phyloP scores from a whole-genome alignment of 2,329 filamentous ascomycete species.

The Leptoxyphium fumago region DNA sequence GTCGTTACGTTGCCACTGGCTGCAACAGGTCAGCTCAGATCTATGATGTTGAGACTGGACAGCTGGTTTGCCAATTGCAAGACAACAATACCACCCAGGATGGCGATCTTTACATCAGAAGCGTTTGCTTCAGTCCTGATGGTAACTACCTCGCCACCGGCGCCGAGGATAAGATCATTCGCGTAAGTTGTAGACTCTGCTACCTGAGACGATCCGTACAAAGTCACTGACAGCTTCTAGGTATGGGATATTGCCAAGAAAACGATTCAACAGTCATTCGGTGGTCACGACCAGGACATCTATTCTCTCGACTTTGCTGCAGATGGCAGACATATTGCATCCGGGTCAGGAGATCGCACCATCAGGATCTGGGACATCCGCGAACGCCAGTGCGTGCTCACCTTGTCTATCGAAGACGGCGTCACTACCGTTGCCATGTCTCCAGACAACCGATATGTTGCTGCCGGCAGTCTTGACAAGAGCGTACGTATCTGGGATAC shows the following conservation, averaged over 20 bases:
- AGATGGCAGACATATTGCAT: constrained; percentile 87
- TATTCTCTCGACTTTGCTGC: constrained; percentile 92
- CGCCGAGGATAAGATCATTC: constrained; percentile 92
- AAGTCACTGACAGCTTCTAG: constrained; percentile 27
- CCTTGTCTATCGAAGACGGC: constrained; percentile 85
- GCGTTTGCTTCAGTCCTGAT: constrained; percentile 96
- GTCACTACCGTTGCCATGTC: constrained; percentile 97
- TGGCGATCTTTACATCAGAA: constrained; percentile 90
- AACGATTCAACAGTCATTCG: constrained; percentile 80
- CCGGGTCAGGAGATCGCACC: constrained; percentile 84
- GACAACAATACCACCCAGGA: constrained; percentile 77
- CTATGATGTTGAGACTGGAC: constrained; percentile 77
- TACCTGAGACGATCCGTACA: neutral
- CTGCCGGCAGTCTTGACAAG: constrained; percentile 91
- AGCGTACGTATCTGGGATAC: constrained; percentile 97
- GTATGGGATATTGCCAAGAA: constrained; percentile 86
- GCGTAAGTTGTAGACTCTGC: constrained; percentile 41
- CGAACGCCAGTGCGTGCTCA: constrained; percentile 64
- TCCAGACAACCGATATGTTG: constrained; percentile 84
- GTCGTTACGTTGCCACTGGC: constrained; percentile 88
- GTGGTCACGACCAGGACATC: constrained; percentile 97
- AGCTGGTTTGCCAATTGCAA: constrained; percentile 78
- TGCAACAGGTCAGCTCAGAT: constrained; percentile 99
- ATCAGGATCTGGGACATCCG: constrained; percentile 96
- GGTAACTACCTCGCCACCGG: constrained; percentile 88